A percentile compares a stretch with the other conserved stretches of the same genome.
Conservation (phyloP, 306 rosid genomes). For the Dalbergia oliveri region DNA sequence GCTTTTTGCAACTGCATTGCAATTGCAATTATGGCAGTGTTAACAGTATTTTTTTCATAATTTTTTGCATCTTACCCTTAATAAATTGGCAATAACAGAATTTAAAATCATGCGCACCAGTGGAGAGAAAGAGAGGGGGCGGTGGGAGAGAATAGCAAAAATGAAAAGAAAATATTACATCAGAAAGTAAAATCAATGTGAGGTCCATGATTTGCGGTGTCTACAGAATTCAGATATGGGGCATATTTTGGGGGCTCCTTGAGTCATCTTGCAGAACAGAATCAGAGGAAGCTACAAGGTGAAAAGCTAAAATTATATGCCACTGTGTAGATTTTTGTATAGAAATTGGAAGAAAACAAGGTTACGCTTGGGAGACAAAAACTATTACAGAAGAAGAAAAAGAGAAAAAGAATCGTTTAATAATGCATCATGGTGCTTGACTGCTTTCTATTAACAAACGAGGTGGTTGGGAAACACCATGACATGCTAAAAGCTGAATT, state of each 20-base stretch:
- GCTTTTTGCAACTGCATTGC: too few relatives aligned
- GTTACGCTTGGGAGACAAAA: slow-evolving; percentile 1
- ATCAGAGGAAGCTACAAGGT: slow-evolving; percentile 22
- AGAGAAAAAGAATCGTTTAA: slow-evolving; percentile 15
- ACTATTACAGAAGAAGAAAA: not conserved
- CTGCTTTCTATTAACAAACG: slow-evolving; percentile 12
- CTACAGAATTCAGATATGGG: not conserved
- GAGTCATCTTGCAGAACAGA: not conserved
- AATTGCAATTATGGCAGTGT: too few relatives aligned
- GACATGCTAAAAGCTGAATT: slow-evolving; percentile 46
- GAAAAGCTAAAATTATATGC: slow-evolving; percentile 18
- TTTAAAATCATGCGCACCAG: too few relatives aligned
- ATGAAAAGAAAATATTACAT: not conserved
- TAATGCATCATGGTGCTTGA: slow-evolving; percentile 20
- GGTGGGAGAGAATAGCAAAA: not conserved
- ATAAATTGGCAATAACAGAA: too few relatives aligned
- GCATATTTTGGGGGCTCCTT: not conserved
- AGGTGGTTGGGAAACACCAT: slow-evolving; percentile 56
- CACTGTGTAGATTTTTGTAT: not conserved
- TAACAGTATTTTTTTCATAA: too few relatives aligned
- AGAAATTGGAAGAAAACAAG: not conserved
- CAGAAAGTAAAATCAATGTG: not conserved
- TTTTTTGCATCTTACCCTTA: too few relatives aligned
- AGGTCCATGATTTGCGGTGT: not conserved
- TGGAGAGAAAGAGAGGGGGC: too few relatives aligned